Conservation (phyloP, 2,329 filamentous ascomycete species). For the Pseudocercospora vitis region DNA sequence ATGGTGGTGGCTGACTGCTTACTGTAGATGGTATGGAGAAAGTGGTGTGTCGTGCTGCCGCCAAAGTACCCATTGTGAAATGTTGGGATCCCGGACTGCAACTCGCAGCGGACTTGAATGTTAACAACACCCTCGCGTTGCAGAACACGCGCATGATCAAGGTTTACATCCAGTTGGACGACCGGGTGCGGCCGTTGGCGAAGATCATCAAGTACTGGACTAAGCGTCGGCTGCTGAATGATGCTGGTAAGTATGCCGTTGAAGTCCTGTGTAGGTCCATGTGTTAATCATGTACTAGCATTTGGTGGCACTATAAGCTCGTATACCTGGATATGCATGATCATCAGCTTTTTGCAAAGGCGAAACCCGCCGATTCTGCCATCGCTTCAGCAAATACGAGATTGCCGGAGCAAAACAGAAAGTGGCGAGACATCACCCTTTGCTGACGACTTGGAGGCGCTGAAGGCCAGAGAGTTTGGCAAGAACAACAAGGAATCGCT, state of each 20-base stretch:
- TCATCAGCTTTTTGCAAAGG: conserved; percentile 92
- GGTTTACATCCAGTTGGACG: conserved; percentile 91
- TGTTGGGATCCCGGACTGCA: conserved; percentile 93
- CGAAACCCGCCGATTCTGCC: conserved; percentile 81
- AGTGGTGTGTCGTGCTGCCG: conserved; percentile 89
- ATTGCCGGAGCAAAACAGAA: conserved; percentile 60
- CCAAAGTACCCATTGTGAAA: conserved; percentile 98
- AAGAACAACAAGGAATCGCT: conserved; percentile 76
- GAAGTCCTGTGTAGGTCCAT: neutral
- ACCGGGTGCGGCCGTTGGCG: conserved; percentile 83
- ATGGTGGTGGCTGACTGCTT: conserved; percentile 27
- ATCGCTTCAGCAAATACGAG: conserved; percentile 72
- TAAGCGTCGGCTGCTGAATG: conserved; percentile 85
- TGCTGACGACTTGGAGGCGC: conserved; percentile 74
- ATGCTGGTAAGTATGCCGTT: conserved; percentile 70
- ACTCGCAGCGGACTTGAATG: conserved; percentile 95
- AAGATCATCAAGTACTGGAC: conserved; percentile 99
- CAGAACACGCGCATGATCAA: conserved; percentile 98
- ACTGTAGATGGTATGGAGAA: conserved; percentile 89
- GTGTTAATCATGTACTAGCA: conserved; percentile 52
- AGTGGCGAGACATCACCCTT: conserved; percentile 74
- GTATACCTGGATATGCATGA: conserved; percentile 99
- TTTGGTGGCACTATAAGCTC: conserved; percentile 94
- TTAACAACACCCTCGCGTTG: conserved; percentile 92
- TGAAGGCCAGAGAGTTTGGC: conserved; percentile 68